These are phyloP conservation scores for Rutstroemia sp. DNA, from an alignment of 2,329 filamentous ascomycete genomes.

Conservation along the genomic window DNA sequence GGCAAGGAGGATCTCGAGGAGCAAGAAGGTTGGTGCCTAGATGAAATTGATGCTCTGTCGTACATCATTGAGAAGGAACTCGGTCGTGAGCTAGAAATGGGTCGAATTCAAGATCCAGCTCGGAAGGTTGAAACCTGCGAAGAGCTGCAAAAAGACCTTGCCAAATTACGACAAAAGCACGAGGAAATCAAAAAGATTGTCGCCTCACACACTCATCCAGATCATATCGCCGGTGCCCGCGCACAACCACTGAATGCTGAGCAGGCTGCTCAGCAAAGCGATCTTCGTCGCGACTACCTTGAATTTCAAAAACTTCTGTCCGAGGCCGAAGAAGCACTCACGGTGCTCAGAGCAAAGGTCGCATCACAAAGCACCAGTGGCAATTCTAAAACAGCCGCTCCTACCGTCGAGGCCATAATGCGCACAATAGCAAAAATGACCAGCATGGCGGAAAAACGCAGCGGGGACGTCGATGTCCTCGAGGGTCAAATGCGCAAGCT, in stretches of 20 bases:
- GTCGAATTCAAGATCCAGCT: slow-evolving; percentile 60
- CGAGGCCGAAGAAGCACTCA: slow-evolving; percentile 73
- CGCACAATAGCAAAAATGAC: slow-evolving; percentile 93
- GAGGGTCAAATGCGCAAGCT: slow-evolving; percentile 80
- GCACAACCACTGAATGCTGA: slow-evolving; percentile 76
- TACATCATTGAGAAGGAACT: slow-evolving; percentile 58
- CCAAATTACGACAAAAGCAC: slow-evolving; percentile 65
- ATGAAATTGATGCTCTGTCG: slow-evolving; percentile 65
- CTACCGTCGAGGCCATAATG: slow-evolving; percentile 86
- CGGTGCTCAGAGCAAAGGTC: slow-evolving; percentile 71
- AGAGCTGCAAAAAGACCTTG: slow-evolving; percentile 61
- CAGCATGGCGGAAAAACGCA: slow-evolving; percentile 82
- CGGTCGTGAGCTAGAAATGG: slow-evolving; percentile 54
- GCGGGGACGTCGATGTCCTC: slow-evolving; percentile 81
- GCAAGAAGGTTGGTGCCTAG: slow-evolving; percentile 63
- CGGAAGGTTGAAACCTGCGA: slow-evolving; percentile 62
- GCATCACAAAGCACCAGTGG: slow-evolving; percentile 48
- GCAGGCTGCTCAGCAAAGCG: slow-evolving; percentile 74
- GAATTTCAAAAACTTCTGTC: slow-evolving; percentile 66
- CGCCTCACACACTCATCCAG: slow-evolving; percentile 59
- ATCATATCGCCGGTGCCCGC: slow-evolving; percentile 54
- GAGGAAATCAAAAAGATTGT: slow-evolving; percentile 75
- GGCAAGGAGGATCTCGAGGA: slow-evolving; percentile 61
- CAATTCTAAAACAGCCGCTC: slow-evolving; percentile 41
- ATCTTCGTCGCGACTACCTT: slow-evolving; percentile 70